These are phyloP conservation scores for Lachnellula cervina DNA, from an alignment of 2,329 filamentous ascomycete genomes.

Conservation along the genomic window DNA sequence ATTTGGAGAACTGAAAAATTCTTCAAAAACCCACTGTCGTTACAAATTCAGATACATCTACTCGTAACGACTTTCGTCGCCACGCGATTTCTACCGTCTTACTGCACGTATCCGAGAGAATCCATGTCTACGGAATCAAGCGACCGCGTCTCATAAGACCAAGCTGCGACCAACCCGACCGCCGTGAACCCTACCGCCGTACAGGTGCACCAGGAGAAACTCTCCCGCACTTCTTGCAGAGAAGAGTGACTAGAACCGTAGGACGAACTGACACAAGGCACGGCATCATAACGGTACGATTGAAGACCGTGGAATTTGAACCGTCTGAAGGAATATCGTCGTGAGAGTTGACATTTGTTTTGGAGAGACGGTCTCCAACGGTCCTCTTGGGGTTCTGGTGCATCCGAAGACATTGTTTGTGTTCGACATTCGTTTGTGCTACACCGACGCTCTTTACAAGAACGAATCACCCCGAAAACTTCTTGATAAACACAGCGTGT, in stretches of 20 bases:
- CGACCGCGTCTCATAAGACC: slow-evolving; percentile 22
- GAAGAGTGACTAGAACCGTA: slow-evolving; percentile 6
- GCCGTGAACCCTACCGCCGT: slow-evolving; percentile 6
- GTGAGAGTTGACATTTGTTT: slow-evolving; percentile 7
- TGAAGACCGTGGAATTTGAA: slow-evolving; percentile 16
- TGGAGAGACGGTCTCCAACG: not conserved
- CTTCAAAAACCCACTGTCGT: slow-evolving; percentile 4
- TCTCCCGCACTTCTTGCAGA: slow-evolving; percentile 15
- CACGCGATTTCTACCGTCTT: slow-evolving; percentile 16
- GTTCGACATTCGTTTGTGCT: slow-evolving; percentile 22
- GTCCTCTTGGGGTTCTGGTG: slow-evolving; percentile 7
- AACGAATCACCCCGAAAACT: slow-evolving; percentile 1
- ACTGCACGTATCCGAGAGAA: slow-evolving; percentile 22
- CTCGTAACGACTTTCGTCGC: slow-evolving; percentile 7
- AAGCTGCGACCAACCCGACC: slow-evolving; percentile 17
- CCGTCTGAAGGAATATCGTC: slow-evolving; percentile 10
- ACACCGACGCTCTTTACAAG: slow-evolving; percentile 6
- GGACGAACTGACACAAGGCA: slow-evolving; percentile 12
- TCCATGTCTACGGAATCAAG: slow-evolving; percentile 25
- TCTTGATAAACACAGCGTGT: slow-evolving; percentile 8
- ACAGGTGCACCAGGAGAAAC: slow-evolving; percentile 6
- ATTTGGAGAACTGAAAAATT: slow-evolving; percentile 6
- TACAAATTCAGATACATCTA: slow-evolving; percentile 3
- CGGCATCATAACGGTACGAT: slow-evolving; percentile 12
- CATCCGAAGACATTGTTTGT: slow-evolving; percentile 20